Conservation (phyloP, 2,329 filamentous ascomycete species). For the Xylariaceae sp. region DNA sequence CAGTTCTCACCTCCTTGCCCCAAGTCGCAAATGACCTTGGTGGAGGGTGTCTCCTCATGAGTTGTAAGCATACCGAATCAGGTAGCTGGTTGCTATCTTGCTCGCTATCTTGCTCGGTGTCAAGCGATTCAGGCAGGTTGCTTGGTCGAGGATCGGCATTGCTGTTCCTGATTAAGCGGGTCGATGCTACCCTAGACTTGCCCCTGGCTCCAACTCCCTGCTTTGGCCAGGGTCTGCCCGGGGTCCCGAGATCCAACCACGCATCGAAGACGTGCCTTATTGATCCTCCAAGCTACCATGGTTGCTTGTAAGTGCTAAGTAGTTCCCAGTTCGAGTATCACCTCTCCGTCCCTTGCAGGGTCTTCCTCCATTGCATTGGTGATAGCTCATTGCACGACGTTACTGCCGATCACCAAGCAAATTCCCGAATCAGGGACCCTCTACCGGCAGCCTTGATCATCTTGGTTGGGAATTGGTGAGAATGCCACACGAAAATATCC, state of each 20-base stretch:
- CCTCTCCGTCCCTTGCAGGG: slow-evolving; percentile 1
- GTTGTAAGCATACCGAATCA: slow-evolving; percentile 2
- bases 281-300: background rate
- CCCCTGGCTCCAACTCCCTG: slow-evolving; percentile 3
- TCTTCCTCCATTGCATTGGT: background rate
- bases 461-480: slow-evolving; percentile 15
- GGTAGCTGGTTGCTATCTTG: slow-evolving; percentile 7
- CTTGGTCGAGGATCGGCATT: slow-evolving; percentile 9
- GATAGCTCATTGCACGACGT: slow-evolving; percentile 8
- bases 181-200: slow-evolving; percentile 7
- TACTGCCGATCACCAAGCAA: slow-evolving; percentile 7
- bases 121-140: slow-evolving; percentile 14
- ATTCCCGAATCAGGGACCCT: slow-evolving; percentile 17
- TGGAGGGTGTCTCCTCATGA: no score
- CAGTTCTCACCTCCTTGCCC: no score
- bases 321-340: no score
- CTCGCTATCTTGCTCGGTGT: slow-evolving; percentile 4
- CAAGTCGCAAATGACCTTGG: no score
- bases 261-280: slow-evolving; percentile 1
- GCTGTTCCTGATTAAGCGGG: slow-evolving; percentile 16
- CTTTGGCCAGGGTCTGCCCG: slow-evolving; percentile 1
- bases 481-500: slow-evolving; percentile 12
- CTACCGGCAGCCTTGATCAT: slow-evolving; percentile 15
- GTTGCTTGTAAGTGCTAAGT: no score
- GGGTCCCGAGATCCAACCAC: slow-evolving; percentile 4